These are phyloP conservation scores for Aureobasidium leucospermi DNA, from an alignment of 2,329 filamentous ascomycete genomes.

Conservation along the genomic window DNA sequence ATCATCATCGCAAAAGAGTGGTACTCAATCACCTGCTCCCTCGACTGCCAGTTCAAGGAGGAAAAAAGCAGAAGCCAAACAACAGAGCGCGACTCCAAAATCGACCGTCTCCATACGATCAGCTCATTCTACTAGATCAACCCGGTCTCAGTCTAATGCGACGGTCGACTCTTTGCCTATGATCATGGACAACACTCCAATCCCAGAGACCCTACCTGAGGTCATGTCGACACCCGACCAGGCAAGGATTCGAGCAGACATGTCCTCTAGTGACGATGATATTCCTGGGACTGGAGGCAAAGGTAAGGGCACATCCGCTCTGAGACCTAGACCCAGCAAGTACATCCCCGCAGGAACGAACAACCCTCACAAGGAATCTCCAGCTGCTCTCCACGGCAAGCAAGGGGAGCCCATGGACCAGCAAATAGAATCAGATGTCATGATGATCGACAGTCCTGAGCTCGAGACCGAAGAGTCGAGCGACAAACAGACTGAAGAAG, in stretches of 20 bases:
- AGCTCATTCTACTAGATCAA: neutral
- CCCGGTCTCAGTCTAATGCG: constrained; percentile 1
- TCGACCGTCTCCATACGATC: neutral
- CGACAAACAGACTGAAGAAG: constrained; percentile 1
- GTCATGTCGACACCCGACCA: neutral
- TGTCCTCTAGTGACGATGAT: neutral
- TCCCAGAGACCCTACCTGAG: neutral
- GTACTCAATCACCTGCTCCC: constrained; percentile 17
- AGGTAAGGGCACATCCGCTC: constrained; percentile 27
- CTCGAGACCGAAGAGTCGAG: constrained; percentile 11
- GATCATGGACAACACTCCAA: neutral
- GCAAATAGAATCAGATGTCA: constrained; percentile 29
- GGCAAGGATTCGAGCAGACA: neutral
- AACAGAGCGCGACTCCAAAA: neutral
- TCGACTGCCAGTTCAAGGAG: constrained; percentile 20
- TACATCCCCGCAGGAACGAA: constrained; percentile 13
- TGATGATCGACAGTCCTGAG: constrained; percentile 18
- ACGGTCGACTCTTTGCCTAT: neutral
- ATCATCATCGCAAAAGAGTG: constrained; percentile 4
- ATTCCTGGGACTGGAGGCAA: constrained; percentile 10
- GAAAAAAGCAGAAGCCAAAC: constrained; percentile 17
- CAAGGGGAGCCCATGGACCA: neutral
- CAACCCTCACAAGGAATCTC: neutral
- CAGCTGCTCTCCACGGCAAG: neutral
- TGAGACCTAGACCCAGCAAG: constrained; percentile 27